Evolutionary conservation across 2,329 filamentous ascomycete genomes (phyloP).

Genomic region (Aspergillus ochraceus): DNA sequence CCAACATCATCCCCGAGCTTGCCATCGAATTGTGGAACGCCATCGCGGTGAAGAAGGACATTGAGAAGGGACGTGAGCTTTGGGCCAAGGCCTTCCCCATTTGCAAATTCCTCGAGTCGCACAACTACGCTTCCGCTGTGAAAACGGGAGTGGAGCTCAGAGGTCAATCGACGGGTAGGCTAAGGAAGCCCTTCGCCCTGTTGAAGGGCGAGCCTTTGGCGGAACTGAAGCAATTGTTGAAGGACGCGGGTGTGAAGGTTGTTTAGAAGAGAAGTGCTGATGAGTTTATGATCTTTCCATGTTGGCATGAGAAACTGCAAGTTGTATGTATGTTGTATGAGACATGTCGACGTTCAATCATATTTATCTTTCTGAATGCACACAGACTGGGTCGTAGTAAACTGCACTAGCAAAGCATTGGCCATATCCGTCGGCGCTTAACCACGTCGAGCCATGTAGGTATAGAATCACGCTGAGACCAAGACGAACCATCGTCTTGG

Average conservation of each 20-base stretch:
- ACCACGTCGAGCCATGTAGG: constrained; percentile 32
- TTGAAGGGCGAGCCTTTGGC: constrained; percentile 31
- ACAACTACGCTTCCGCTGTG: constrained; percentile 50
- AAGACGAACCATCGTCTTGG: constrained; percentile 27
- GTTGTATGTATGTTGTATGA: not conserved
- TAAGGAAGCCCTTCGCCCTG: constrained; percentile 52
- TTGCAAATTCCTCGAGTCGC: constrained; percentile 52
- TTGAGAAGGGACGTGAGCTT: constrained; percentile 46
- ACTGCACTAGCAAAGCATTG: constrained; percentile 25
- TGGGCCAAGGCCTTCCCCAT: constrained; percentile 53
- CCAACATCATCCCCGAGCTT: constrained; percentile 53
- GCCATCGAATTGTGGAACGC: constrained; percentile 51
- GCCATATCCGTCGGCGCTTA: constrained; percentile 26
- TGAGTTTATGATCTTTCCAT: not conserved
- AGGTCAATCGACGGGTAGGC: constrained; percentile 48
- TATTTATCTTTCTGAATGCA: not conserved
- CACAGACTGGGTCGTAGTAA: not conserved
- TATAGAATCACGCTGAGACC: constrained; percentile 22
- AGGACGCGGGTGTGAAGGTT: constrained; percentile 41
- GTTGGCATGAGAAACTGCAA: not conserved
- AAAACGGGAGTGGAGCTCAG: constrained; percentile 54
- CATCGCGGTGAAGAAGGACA: constrained; percentile 44
- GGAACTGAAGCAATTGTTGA: constrained; percentile 40
- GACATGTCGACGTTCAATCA: not conserved
- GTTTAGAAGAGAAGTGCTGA: constrained; percentile 13